Base-by-base conservation (phyloP, 2,329 filamentous ascomycete genomes). In the Penicillium sp. region DNA sequence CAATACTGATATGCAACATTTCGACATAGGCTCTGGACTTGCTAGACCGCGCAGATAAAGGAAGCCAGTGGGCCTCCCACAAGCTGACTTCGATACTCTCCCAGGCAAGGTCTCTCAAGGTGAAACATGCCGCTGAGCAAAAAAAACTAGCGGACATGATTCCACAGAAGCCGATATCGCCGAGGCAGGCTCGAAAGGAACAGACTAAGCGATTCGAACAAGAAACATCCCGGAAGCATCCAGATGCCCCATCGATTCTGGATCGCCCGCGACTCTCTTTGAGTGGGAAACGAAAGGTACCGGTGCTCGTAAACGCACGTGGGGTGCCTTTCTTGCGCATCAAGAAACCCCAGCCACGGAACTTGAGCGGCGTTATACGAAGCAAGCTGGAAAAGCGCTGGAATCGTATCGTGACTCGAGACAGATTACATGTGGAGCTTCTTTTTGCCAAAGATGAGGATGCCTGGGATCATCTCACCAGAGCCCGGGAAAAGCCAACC, bases 311-410 rank as follows among this genome's bases (percentile, higher is more conserved):
- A 42, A 76, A 73, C 65, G 78, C 78, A 13, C 73, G 77, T 7
- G 78, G 78, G 14, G 58, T 81, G 11, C 78, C 79, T 2, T 75
- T 80, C 46, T 65, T 81, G 51, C 76, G 78, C 52, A 78, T 80
- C 54, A 78, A 79, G 54, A 81, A 81, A 52, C 79, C 79, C 1
- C 76, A 80, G 55, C 78, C 79, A 8, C 71, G 69, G 60, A 74
- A 71, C 55, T 61, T 81, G 26, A 79, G 75, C 51, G 66, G 73
- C 4, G 68, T 78, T 2, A 68, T 81, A 56, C 71, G 71, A 49
- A 68, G 64, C 33, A 78, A 78, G 53, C 68, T 78, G 19, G 68
- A 68, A 10, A 73, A 67, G 22, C 74, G 78, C 22, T 73, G 73
- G 69, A 72, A 71, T 10, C 66, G 70, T 30, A 73, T 78, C 38